Conservation (phyloP, 2,329 filamentous ascomycete genomes). For the Stagonosporopsis chrysanthemi region DNA sequence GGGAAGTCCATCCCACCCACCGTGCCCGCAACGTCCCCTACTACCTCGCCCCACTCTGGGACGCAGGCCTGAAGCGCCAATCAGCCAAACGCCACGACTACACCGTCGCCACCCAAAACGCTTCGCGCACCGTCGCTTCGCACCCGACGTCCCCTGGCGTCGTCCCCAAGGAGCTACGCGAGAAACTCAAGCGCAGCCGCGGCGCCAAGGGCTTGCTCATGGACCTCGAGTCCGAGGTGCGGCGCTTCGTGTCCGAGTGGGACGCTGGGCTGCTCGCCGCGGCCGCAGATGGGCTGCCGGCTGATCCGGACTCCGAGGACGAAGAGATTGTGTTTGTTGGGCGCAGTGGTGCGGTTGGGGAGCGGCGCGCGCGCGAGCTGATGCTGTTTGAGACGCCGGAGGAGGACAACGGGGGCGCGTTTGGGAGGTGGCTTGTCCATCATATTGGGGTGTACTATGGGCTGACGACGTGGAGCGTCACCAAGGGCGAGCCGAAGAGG, state of each 20-base stretch:
- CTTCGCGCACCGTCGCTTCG: slow-evolving; percentile 46
- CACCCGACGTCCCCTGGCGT: slow-evolving; percentile 55
- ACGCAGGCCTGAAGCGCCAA: slow-evolving; percentile 61
- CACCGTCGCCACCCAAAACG: slow-evolving; percentile 42
- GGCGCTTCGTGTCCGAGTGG: slow-evolving; percentile 73
- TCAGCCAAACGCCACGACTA: slow-evolving; percentile 54
- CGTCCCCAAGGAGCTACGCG: slow-evolving; percentile 81
- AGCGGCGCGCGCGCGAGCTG: slow-evolving; percentile 66
- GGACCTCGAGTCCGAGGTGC: slow-evolving; percentile 83
- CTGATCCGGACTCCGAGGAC: slow-evolving; percentile 67
- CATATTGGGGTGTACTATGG: slow-evolving; percentile 93
- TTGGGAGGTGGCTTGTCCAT: slow-evolving; percentile 93
- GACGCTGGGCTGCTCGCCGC: slow-evolving; percentile 61
- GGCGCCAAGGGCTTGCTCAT: slow-evolving; percentile 82
- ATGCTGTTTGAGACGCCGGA: slow-evolving; percentile 83
- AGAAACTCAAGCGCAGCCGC: slow-evolving; percentile 79
- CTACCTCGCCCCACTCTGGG: slow-evolving; percentile 87
- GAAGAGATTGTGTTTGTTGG: slow-evolving; percentile 95
- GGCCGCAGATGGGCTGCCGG: slow-evolving; percentile 54
- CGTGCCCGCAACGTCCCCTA: slow-evolving; percentile 82
- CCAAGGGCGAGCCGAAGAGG: slow-evolving; percentile 72
- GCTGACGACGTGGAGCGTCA: slow-evolving; percentile 81
- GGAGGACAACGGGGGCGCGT: slow-evolving; percentile 77
- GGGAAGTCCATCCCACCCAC: slow-evolving; percentile 82
- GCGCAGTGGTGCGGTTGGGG: slow-evolving; percentile 62